phyloP scores from a whole-genome alignment of 345 rosid species.

The Gossypium bickii region DNA sequence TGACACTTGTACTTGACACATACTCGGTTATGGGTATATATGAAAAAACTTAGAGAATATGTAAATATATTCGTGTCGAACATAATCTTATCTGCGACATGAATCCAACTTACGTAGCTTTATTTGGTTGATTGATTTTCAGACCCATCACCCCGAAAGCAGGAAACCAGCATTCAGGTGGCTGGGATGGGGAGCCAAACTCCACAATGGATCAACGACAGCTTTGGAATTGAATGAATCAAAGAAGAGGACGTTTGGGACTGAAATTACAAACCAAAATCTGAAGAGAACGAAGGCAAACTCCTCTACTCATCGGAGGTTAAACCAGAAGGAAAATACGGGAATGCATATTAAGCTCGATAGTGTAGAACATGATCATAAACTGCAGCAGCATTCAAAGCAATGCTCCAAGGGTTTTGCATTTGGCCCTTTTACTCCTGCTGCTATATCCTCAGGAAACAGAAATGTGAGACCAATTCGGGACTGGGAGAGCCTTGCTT shows the following conservation, averaged over 20 bases:
- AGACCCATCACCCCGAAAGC: conserved; percentile 67
- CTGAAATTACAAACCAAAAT: conserved; percentile 49
- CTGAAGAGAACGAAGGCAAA: conserved; percentile 43
- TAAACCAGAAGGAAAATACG: conserved; percentile 29
- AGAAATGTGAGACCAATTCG: conserved; percentile 25
- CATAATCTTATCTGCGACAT: no score
- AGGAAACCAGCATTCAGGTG: conserved; percentile 79
- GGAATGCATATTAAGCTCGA: conserved; percentile 18
- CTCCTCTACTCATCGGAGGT: conserved; percentile 24
- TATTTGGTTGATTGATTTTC: conserved; percentile 21
- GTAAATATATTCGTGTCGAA: no score
- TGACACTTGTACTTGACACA: neutral
- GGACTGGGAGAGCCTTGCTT: conserved; percentile 51
- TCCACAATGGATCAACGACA: conserved; percentile 13
- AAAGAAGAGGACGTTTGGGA: conserved; percentile 58
- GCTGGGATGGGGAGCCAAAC: conserved; percentile 54
- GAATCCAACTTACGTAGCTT: neutral
- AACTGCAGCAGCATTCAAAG: conserved; percentile 25
- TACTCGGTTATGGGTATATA: neutral
- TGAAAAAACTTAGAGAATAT: neutral
- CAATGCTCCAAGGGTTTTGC: conserved; percentile 36
- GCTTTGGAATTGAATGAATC: conserved; percentile 31
- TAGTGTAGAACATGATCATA: conserved; percentile 15
- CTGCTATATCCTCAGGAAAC: conserved; percentile 19
- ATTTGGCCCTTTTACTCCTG: conserved; percentile 56